Base-by-base conservation (phyloP, 768 basidiomycete species). In the Boletus tylopilopsis region DNA sequence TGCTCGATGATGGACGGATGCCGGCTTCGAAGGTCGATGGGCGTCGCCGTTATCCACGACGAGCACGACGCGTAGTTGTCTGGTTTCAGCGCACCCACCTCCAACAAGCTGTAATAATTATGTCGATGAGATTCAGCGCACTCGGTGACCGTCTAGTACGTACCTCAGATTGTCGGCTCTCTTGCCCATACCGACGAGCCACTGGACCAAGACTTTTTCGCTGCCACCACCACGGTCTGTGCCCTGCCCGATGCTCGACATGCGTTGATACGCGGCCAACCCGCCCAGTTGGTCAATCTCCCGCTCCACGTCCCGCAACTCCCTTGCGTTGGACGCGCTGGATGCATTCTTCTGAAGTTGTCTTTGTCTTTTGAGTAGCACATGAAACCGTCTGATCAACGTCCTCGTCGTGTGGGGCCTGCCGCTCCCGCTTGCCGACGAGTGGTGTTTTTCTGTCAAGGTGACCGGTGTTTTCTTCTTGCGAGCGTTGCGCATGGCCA, bases 201-300 rank as follows among this genome's bases (percentile, higher is more conserved):
- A 96, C 33, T 59, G 61, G 36, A 95, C 77, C 21, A 94, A 68
- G 3, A 93, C 72, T 61, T 81, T 88, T 60, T 94, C 88, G 60
- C 87, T 91, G 6, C 93, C 94, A 4, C 94, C 94, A 9, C 94
- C 94, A 45, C 94, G 73, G 51, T 92, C 87, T 8, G 69, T 74
- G 3, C 81, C 78, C 62, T 96, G 94, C 2, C 94, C 94, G 15
- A 87, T 73, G 46, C 70, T 77, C 27, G 91, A 94, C 78, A 93
- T 90, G 33, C 72, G 76, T 64, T 96, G 93, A 64, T 96, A 96
- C 22, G 72, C 73, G 46, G 82, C 80, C 32, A 96, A 61, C 2
- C 91, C 93, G 5, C 93, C 93, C n/a, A 90, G 70, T 12, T 69
- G 68, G 3, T 76, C 75, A 16, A 95, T 82, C 59, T 88, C 76